A percentile compares a stretch with the other conserved stretches of the same genome.
These are phyloP conservation scores for Phytopythium ostracodes DNA, from an alignment of 352 stramenopile species.

Conservation along the genomic window DNA sequence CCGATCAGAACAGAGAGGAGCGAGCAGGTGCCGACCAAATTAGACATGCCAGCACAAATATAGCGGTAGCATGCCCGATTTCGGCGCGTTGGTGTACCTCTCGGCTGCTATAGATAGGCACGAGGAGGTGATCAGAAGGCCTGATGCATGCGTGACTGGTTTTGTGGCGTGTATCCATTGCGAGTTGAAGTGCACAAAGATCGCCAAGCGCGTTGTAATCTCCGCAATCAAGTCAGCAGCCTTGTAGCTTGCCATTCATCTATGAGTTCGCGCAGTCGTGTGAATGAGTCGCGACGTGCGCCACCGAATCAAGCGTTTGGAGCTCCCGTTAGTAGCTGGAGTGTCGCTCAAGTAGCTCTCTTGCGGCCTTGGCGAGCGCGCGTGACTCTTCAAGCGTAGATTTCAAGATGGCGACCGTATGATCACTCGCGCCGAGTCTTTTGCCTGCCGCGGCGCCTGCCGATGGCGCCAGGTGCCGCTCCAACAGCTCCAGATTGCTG, in stretches of 20 bases:
- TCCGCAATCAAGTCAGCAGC: neutral
- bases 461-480: conserved; percentile 32
- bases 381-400: conserved; percentile 26
- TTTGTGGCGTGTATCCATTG: neutral
- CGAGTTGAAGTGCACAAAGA: neutral
- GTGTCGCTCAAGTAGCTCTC: conserved; percentile 28
- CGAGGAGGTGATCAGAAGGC: neutral
- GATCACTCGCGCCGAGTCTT: conserved; percentile 11
- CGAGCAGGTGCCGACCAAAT: neutral
- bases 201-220: neutral
- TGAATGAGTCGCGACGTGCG: too few relatives aligned
- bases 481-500: conserved; percentile 44
- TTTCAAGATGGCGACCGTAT: conserved; percentile 21
- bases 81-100: too few relatives aligned
- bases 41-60: neutral
- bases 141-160: too few relatives aligned
- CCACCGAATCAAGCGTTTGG: neutral
- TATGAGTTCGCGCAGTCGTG: neutral
- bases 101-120: neutral
- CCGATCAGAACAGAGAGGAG: neutral
- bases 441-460: conserved; percentile 3
- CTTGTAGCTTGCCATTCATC: neutral
- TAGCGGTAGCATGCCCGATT: neutral
- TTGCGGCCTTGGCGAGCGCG: conserved; percentile 14
- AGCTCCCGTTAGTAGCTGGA: conserved; percentile 12